Evolutionary conservation across 1,284 basidiomycete species (phyloP), one percentile per base, ranked within the genome.

Genomic region (Cutaneotrichosporon sp.): DNA sequence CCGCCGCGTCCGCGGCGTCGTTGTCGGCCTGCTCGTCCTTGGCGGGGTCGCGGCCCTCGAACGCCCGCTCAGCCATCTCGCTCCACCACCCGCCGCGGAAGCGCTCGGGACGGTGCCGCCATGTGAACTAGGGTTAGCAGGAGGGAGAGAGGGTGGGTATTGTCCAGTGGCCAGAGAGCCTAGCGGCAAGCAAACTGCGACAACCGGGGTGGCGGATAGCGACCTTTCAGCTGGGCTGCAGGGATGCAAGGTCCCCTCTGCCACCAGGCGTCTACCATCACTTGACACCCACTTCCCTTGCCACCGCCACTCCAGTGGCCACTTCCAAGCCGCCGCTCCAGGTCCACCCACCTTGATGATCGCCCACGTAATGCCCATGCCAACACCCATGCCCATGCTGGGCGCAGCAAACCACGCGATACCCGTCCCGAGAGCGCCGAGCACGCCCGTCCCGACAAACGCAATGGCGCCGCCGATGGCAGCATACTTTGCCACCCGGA

Each of bases 401-500:
- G 79, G 79, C 3, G 78, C 78, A 14, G 76, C 73, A 56, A 80
- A 76, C 67, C 77, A 79, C 7, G 77, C 74, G 4, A 77, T 49
- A 9, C 76, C 77, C 14, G 70, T 71, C 1, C 77, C 74, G 22
- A 79, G 47, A 11, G 73, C 72, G 18, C 78, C 79, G 1, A 80
- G 58, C 11, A 78, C 57, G 1, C 70, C 69, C 1, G 72, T 70
- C n/a, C 77, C 78, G 1, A 79, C 27, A 7, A 70, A 63, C n/a
- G 79, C 75, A 11, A 74, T 62, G 6, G 69, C 60, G 3, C 67
- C 74, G 22, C 79, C 79, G 14, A 74, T 69, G 11, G 70, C 69
- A 16, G 77, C 79, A 64, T 80, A 80, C 66, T 79, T 79, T 14
- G 73, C 77, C 59, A 80, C 80, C 25, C 80, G 69, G 0, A 81